Evolutionary conservation across 345 rosid species (phyloP).

Genomic region (Jatropha curcas): DNA sequence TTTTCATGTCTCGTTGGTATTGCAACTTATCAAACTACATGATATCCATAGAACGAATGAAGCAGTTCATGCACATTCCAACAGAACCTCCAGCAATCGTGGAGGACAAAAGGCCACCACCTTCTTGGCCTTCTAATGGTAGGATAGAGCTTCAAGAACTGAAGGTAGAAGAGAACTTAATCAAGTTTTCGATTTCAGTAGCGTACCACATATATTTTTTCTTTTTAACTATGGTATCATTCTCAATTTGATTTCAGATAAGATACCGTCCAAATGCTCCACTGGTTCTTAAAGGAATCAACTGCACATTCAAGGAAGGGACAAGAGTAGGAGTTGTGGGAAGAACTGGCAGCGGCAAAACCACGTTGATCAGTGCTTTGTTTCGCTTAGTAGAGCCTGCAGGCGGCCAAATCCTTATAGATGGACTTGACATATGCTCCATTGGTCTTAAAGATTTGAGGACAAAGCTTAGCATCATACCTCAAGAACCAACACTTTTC

Average conservation of each 20-base stretch:
- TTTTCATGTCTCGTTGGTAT: constrained; percentile 23
- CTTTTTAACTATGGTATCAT: neutral
- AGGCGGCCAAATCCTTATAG: constrained; percentile 66
- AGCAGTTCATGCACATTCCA: constrained; percentile 37
- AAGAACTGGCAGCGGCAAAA: constrained; percentile 91
- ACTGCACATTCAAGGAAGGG: constrained; percentile 37
- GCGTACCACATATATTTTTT: too few relatives aligned
- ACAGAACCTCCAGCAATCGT: constrained; percentile 31
- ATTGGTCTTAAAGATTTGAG: constrained; percentile 87
- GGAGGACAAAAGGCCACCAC: constrained; percentile 26
- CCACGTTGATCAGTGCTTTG: constrained; percentile 80
- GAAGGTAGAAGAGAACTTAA: constrained; percentile 14
- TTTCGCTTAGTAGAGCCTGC: constrained; percentile 85
- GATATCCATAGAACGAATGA: constrained; percentile 36
- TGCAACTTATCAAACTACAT: constrained; percentile 37
- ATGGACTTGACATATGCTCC: constrained; percentile 68
- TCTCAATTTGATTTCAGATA: constrained; percentile 13
- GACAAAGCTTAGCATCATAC: constrained; percentile 89
- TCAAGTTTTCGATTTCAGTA: neutral
- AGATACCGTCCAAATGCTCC: constrained; percentile 39
- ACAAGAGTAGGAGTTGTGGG: constrained; percentile 85
- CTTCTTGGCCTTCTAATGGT: constrained; percentile 33
- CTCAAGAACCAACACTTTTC: constrained; percentile 93
- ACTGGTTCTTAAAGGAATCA: constrained; percentile 37
- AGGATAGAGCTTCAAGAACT: constrained; percentile 29